A percentile compares a stretch with the other conserved stretches of the same genome.
Evolutionary conservation across 257 asterid genomes (phyloP).

Genomic region (Solanum chiquidenum): DNA sequence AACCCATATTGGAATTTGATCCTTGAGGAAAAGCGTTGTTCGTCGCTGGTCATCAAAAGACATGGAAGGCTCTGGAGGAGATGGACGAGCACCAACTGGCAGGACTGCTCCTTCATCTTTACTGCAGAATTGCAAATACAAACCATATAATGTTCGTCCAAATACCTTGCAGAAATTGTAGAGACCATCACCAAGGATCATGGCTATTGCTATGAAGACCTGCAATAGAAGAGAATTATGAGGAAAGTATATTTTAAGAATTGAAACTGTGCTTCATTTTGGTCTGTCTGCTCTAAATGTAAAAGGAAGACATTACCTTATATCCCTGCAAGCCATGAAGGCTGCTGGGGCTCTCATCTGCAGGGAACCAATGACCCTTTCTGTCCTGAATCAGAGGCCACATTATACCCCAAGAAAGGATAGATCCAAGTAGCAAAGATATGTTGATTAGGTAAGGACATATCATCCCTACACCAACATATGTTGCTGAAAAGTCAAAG

Average conservation of each 20-base stretch:
- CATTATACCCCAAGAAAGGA: slow-evolving; percentile 95
- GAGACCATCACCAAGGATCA: slow-evolving; percentile 96
- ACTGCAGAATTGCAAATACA: slow-evolving; percentile 39
- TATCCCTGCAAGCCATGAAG: slow-evolving; percentile 93
- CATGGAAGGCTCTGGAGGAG: slow-evolving; percentile 17
- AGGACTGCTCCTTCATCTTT: slow-evolving; percentile 33
- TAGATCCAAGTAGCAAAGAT: slow-evolving; percentile 79
- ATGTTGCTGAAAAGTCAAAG: slow-evolving; percentile 90
- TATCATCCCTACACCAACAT: slow-evolving; percentile 97
- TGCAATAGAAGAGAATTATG: slow-evolving; percentile 1
- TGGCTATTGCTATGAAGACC: slow-evolving; percentile 85
- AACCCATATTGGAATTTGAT: slow-evolving; percentile 73
- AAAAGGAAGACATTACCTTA: slow-evolving; percentile 30
- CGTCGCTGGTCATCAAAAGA: slow-evolving; percentile 69
- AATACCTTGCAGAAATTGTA: slow-evolving; percentile 76
- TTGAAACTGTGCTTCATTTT: neutral
- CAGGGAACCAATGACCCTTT: slow-evolving; percentile 75
- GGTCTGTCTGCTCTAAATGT: neutral
- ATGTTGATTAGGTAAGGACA: slow-evolving; percentile 80
- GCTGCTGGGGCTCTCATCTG: slow-evolving; percentile 19
- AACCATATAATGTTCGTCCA: slow-evolving; percentile 51
- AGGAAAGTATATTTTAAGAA: neutral
- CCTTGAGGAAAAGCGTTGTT: slow-evolving; percentile 64
- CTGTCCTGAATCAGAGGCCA: slow-evolving; percentile 72
- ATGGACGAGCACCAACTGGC: slow-evolving; percentile 27